These are phyloP conservation scores for Phialocephala sp. DNA, from an alignment of 2,329 filamentous ascomycete species.

Conservation along the genomic window DNA sequence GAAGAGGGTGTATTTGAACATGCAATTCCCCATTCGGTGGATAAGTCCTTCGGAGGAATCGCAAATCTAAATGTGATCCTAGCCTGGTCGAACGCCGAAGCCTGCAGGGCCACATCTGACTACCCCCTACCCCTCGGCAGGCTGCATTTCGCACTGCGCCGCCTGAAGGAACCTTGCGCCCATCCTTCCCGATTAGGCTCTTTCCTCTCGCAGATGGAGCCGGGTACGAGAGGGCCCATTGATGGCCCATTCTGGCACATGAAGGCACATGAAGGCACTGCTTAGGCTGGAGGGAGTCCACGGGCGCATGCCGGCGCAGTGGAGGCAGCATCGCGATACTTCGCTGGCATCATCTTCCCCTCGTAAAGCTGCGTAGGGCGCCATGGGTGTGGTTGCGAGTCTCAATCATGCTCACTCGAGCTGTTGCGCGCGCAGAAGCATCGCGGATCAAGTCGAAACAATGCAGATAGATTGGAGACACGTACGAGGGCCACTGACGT, in stretches of 20 bases:
- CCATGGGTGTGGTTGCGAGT: not conserved
- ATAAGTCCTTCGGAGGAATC: slow-evolving; percentile 4
- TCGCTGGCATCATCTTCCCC: not conserved
- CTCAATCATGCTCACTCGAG: not conserved
- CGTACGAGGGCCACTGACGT: slow-evolving; percentile 8
- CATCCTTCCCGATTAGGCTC: slow-evolving; percentile 1
- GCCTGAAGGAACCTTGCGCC: not conserved
- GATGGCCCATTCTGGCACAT: not conserved
- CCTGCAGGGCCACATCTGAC: not conserved
- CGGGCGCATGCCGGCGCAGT: not conserved
- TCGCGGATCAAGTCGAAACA: not conserved
- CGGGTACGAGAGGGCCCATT: not conserved
- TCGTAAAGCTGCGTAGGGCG: not conserved
- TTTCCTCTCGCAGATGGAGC: not conserved
- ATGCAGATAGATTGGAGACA: not conserved
- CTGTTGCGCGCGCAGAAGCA: not conserved
- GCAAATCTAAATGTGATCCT: not conserved
- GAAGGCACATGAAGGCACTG: not conserved
- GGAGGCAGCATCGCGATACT: not conserved
- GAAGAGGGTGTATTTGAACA: slow-evolving; percentile 3
- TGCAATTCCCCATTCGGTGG: slow-evolving; percentile 2
- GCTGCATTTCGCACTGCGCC: slow-evolving; percentile 7
- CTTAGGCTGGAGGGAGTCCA: not conserved
- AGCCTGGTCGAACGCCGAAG: slow-evolving; percentile 3
- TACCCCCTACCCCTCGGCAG: not conserved